Conservation (phyloP, 228 moss, liverwort and hornwort genomes). For the Sphagnum magellanicum region DNA sequence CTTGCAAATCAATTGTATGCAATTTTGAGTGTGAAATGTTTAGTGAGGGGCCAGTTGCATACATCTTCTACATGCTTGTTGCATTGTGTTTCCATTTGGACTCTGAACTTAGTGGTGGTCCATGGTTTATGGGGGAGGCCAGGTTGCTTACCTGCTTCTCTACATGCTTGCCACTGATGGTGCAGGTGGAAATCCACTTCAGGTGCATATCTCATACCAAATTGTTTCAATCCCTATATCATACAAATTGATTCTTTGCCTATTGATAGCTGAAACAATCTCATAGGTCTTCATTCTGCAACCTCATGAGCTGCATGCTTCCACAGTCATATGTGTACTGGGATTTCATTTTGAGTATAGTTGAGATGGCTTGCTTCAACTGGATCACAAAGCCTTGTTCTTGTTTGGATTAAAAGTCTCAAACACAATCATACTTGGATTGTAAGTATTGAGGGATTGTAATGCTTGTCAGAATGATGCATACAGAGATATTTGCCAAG, state of each 20-base stretch:
- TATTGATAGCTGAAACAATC: background rate
- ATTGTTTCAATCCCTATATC: background rate
- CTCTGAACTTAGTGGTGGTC: no score
- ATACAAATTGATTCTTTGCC: background rate
- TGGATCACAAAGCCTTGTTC: background rate
- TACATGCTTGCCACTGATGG: conserved; percentile 35
- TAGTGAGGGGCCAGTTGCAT: no score
- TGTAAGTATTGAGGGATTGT: background rate
- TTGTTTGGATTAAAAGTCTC: background rate
- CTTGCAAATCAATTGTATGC: no score
- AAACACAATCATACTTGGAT: background rate
- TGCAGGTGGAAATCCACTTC: conserved; percentile 19
- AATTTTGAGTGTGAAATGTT: no score
- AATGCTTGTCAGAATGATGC: background rate
- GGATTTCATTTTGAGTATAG: background rate
- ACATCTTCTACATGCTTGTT: no score
- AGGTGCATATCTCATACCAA: conserved; percentile 9
- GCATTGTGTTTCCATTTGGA: no score
- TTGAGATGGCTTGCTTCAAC: no score
- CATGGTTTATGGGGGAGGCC: conserved; percentile 1
- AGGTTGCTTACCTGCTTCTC: conserved; percentile 33
- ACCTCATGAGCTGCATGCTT: background rate
- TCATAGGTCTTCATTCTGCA: background rate
- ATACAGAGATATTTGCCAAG: background rate
- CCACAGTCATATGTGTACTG: background rate